Evolutionary conservation across 352 stramenopile species (phyloP).

Genomic region (Phytophthora capsici): DNA sequence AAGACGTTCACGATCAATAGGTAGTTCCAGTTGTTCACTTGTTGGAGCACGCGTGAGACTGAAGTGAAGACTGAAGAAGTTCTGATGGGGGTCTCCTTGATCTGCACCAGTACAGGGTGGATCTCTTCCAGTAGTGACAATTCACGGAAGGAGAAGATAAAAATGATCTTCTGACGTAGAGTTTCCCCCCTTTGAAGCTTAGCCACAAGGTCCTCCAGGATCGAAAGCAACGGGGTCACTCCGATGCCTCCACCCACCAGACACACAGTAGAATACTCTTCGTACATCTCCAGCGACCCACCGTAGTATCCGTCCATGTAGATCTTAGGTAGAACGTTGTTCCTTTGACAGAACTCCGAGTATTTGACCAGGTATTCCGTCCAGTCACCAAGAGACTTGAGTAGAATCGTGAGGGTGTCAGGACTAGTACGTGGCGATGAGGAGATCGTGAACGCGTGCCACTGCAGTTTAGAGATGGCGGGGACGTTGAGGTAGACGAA

Average conservation of each 20-base stretch:
- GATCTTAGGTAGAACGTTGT: constrained; percentile 38
- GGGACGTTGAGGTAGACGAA: constrained; percentile 59
- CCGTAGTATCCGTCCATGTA: constrained; percentile 69
- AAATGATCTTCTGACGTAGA: constrained; percentile 37
- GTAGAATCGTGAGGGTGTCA: constrained; percentile 47
- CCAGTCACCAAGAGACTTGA: constrained; percentile 58
- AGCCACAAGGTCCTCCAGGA: constrained; percentile 52
- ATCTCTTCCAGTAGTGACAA: constrained; percentile 51
- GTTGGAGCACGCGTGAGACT: constrained; percentile 38
- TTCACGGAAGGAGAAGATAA: constrained; percentile 56
- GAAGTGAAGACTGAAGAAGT: constrained; percentile 40
- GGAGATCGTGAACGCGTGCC: constrained; percentile 17
- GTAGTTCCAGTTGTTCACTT: constrained; percentile 15
- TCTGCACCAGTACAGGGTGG: constrained; percentile 36
- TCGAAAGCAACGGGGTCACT: constrained; percentile 52
- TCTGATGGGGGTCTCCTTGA: constrained; percentile 34
- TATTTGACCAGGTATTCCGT: constrained; percentile 50
- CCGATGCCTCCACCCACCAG: constrained; percentile 58
- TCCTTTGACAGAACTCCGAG: constrained; percentile 34
- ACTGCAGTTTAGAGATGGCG: too few species aligned
- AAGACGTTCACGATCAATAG: constrained; percentile 34
- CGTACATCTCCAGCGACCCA: constrained; percentile 46
- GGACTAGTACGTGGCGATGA: constrained; percentile 46
- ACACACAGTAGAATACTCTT: constrained; percentile 49
- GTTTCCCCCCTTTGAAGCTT: constrained; percentile 13